phyloP scores from a whole-genome alignment of 2,329 filamentous ascomycete genomes.

The Cryphonectria naterciae region DNA sequence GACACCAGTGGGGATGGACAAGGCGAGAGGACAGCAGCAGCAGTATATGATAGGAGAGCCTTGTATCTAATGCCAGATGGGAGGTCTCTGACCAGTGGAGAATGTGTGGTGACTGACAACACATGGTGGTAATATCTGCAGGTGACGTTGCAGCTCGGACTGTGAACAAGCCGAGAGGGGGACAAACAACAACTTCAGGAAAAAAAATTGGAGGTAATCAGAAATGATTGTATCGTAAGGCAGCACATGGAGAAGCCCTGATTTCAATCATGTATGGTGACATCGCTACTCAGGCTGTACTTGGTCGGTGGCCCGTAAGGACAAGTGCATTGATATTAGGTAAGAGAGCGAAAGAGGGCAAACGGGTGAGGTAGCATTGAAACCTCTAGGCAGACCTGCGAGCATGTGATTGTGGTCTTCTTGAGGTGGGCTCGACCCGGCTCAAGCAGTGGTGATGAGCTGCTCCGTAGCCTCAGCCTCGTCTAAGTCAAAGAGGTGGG shows the following conservation, averaged over 20 bases:
- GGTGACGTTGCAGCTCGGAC: background rate
- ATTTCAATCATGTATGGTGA: background rate
- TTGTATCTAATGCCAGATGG: background rate
- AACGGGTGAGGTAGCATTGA: background rate
- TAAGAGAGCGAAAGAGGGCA: background rate
- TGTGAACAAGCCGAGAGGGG: background rate
- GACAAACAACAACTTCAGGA: background rate
- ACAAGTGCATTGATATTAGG: background rate
- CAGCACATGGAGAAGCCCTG: background rate
- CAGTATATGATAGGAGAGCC: background rate
- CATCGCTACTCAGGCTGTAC: background rate
- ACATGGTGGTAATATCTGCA: background rate
- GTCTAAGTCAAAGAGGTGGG: conserved; percentile 16
- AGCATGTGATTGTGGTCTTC: background rate
- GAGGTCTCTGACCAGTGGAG: background rate
- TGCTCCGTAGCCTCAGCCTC: background rate
- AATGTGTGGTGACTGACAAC: background rate
- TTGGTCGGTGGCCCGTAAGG: background rate
- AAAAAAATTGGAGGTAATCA: background rate
- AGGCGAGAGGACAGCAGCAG: background rate
- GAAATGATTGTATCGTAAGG: background rate
- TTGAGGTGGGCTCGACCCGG: background rate
- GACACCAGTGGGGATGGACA: background rate
- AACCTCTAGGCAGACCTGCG: background rate
- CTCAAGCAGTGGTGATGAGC: background rate